Evolutionary conservation across 2,329 filamentous ascomycete genomes (phyloP).

Genomic region (Penicillium sumatraense): DNA sequence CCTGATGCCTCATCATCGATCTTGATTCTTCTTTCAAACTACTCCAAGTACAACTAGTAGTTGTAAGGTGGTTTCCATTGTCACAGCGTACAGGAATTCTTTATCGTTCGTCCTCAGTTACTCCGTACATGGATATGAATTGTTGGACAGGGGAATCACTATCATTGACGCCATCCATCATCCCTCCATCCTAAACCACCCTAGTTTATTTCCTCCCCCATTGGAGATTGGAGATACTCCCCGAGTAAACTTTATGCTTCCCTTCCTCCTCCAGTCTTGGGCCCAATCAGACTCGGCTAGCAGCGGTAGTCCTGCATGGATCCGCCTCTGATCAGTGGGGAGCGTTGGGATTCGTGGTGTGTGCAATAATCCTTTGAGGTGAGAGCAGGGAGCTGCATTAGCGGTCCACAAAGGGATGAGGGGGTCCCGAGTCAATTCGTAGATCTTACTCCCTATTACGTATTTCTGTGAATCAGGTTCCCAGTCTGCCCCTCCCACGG

Average conservation of each 20-base stretch:
- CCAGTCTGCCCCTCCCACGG: neutral
- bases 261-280: conserved; percentile 6
- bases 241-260: conserved; percentile 27
- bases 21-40: too few species aligned
- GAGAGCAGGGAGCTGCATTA: conserved; percentile 1
- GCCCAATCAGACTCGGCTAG: conserved; percentile 6
- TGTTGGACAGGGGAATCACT: neutral
- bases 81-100: neutral
- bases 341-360: neutral
- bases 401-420: neutral
- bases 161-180: conserved; percentile 8
- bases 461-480: neutral
- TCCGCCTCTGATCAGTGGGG: conserved; percentile 9
- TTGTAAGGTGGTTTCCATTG: too few species aligned
- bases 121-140: neutral
- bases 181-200: too few species aligned
- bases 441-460: neutral
- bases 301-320: conserved; percentile 10
- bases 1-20: conserved; percentile 17
- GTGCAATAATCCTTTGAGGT: neutral
- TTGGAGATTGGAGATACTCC: conserved; percentile 20
- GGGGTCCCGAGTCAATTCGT: conserved; percentile 1
- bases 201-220: conserved; percentile 4
- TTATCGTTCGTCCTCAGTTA: neutral
- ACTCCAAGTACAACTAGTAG: too few species aligned